phyloP scores from a whole-genome alignment of 768 basidiomycete genomes.

The Mycena epipterygia region DNA sequence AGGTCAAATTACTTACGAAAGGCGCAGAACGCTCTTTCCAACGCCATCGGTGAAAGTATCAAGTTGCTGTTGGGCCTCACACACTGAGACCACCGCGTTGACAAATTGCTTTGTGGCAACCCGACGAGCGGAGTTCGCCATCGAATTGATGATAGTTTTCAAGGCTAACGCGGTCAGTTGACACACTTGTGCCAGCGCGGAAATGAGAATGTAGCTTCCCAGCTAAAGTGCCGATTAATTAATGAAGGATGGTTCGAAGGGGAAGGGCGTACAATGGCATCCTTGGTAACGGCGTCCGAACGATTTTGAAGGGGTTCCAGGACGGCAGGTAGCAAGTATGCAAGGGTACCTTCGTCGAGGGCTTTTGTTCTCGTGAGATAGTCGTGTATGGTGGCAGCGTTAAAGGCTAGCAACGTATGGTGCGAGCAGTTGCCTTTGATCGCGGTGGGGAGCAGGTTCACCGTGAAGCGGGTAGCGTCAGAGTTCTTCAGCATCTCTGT shows the following conservation, averaged over 20 bases:
- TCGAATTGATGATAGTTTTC: conserved; percentile 66
- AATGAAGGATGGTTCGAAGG: not conserved
- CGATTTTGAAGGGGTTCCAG: conserved; percentile 67
- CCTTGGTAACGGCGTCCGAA: conserved; percentile 55
- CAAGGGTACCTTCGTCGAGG: conserved; percentile 76
- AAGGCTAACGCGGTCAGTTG: conserved; percentile 70
- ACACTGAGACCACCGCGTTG: conserved; percentile 75
- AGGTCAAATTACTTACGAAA: conserved; percentile 59
- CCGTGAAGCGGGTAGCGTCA: conserved; percentile 81
- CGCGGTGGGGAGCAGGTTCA: conserved; percentile 72
- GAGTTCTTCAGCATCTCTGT: conserved; percentile 81
- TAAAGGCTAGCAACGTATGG: conserved; percentile 85
- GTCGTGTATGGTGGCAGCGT: conserved; percentile 83
- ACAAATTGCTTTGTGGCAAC: conserved; percentile 72
- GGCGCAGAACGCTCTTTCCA: conserved; percentile 55
- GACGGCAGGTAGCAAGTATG: conserved; percentile 74
- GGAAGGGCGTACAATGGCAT: conserved; percentile 64
- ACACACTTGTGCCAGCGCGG: conserved; percentile 77
- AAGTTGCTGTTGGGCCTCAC: conserved; percentile 71
- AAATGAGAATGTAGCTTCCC: conserved; percentile 80
- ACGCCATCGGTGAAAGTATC: conserved; percentile 59
- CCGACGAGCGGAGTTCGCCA: conserved; percentile 63
- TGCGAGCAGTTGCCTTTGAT: conserved; percentile 68
- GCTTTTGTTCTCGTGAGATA: conserved; percentile 73
- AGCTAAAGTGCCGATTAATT: conserved; percentile 58